Base-by-base conservation (phyloP, 2,329 filamentous ascomycete species). In the Alternaria metachromatica region DNA sequence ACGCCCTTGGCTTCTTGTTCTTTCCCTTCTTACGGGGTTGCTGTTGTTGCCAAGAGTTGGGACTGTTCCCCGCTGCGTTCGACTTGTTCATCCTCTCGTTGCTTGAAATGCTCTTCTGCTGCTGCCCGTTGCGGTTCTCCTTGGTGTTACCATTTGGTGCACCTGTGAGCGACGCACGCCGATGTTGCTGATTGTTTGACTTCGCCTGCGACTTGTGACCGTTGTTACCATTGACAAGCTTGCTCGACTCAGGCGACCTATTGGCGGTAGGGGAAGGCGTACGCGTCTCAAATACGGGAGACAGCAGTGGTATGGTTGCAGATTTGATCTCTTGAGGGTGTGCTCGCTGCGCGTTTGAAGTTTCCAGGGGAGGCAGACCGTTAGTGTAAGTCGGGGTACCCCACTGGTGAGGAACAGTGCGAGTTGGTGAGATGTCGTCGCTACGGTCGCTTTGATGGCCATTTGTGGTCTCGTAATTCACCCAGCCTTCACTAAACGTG, bases 271-370 rank as follows among this genome's bases (percentile, higher is more conserved):
- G 90, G 2, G 91, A 92, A 3, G 91, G 90, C 0, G 89, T 91
- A n/a, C 87, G 85, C 6, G 87, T 86, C 80, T 94, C 92, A 58
- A 90, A 91, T 0, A 94, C 91, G 0, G 92, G 92, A 0, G 92
- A 94, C 3, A 94, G 83, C 21, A 85, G 66, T 5, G 83, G 82
- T 10, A 79, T 68, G 85, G 72, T 75, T 20, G 79, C 78, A 6
- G 78, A 80, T 54, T 79, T 76, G 54, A 77, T 66, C 55, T 79
- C 77, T 46, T 79, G 78, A n/a, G 78, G 73, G 21, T 76, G 69
- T 28, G 71, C 66, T 45, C 74, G 72, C 37, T 85, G 76, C 4
- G 86, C 85, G 62, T 87, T 88, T 18, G 72, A 60, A 2, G 75
- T 80, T 54, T 80, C 79, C 33, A 80, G 58, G 23, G 74, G 61